Conservation (phyloP, 1,284 basidiomycete species). For the Cryptococcus jaspeensis region DNA sequence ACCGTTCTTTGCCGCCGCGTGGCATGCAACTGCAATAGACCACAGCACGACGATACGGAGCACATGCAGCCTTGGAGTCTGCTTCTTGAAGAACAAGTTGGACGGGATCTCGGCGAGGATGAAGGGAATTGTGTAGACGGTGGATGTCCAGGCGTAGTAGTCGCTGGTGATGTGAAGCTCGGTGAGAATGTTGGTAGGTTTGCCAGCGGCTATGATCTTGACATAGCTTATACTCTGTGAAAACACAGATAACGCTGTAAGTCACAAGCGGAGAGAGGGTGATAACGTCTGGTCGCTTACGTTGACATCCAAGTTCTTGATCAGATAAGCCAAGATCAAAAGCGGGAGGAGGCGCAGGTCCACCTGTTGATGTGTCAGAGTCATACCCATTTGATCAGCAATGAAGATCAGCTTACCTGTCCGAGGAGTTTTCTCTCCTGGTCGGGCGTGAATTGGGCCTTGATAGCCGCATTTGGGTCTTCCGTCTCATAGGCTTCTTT, state of each 20-base stretch:
- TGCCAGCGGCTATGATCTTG: conserved; percentile 13
- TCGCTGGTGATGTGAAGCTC: conserved; percentile 19
- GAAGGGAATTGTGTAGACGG: conserved; percentile 6
- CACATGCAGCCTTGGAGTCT: conserved; percentile 26
- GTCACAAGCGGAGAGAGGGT: background rate
- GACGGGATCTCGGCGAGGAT: conserved; percentile 27
- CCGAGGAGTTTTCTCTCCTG: conserved; percentile 8
- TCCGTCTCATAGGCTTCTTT: background rate
- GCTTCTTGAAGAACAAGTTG: conserved; percentile 30
- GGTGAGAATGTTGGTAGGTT: conserved; percentile 26
- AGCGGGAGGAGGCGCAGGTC: conserved; percentile 16
- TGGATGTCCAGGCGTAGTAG: background rate
- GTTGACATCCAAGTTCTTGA: conserved; percentile 4
- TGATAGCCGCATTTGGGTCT: background rate
- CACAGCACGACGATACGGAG: conserved; percentile 27
- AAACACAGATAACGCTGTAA: background rate
- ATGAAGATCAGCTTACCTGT: background rate
- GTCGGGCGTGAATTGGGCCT: background rate
- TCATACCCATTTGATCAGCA: background rate
- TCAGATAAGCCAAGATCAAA: conserved; percentile 17
- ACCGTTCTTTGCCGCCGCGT: conserved; percentile 16
- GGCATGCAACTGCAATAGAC: conserved; percentile 21
- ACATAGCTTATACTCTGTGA: conserved; percentile 6
- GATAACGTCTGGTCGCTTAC: background rate
- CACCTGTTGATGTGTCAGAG: conserved; percentile 1